Evolutionary conservation across 1,284 basidiomycete species (phyloP), one percentile per base, ranked within the genome.

Genomic region (Sanguinoderma infundibulare): DNA sequence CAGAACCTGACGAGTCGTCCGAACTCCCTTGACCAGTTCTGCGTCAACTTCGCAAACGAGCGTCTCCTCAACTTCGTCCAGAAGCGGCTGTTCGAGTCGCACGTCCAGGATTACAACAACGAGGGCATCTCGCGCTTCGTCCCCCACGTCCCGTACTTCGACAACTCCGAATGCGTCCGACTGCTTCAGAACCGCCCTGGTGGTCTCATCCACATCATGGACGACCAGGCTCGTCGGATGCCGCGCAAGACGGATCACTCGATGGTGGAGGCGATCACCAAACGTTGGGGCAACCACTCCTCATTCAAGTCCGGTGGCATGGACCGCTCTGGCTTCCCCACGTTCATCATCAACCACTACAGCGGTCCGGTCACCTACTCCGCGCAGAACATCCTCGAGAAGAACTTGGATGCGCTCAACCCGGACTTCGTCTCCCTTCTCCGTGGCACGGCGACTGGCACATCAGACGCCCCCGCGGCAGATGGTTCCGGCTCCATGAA

Each of bases 11-110:
- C 92, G 5, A 87, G 87, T 64, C 85, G 89, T 1, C 84, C 91
- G 57, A 98, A 98, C 75, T 96, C 94, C 15, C 86, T 99, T 39
- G 96, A 98, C 70, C 95, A 98, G 69, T 96, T 99, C 77, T 95
- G 92, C 75, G 84, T 98, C 82, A 99, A 99, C 78, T 96, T 94
- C 71, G 95, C 96, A 53, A 95, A 96, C 69, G 96, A 99, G 73
- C 88, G 92, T 15, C 74, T 98, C 38, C 95, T 98, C 59, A 83
- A 88, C 67, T 98, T 93, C 81, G 83, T 92, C 35, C 90, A 96
- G 71, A 87, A 88, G 60, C 83, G 83, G 9, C 79, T 98, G 20
- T 95, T 95, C 71, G 94, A 96, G 72, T 81, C 79, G 5, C 89
- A 93, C 55, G 83, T 87, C 7, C 86, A 86, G 54, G 95, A 98